Percentiles rank a stretch among this genome's conserved stretches.
phyloP scores from a whole-genome alignment of 192 early-diverging fungal species.

The Phlyctochytrium planicorne region DNA sequence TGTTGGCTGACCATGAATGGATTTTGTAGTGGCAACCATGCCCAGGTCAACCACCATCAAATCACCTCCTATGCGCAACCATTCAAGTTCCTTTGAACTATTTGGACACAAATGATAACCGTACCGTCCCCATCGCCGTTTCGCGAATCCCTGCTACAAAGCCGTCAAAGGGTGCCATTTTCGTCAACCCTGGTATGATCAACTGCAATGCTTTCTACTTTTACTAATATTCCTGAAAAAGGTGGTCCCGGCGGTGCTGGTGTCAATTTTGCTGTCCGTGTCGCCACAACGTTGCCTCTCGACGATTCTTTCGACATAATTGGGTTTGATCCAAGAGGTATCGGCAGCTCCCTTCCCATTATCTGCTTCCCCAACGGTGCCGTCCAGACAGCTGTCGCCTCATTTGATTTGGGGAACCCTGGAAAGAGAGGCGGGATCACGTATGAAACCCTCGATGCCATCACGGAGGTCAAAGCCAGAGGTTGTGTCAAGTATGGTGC shows the following conservation, averaged over 20 bases:
- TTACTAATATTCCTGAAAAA: too few relatives aligned
- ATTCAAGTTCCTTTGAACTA: conserved; percentile 34
- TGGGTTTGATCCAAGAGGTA: conserved; percentile 45
- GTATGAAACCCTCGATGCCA: background rate
- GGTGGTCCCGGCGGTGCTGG: too few relatives aligned
- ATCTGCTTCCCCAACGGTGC: conserved; percentile 2
- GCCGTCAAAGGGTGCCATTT: conserved; percentile 8
- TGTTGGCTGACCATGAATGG: too few relatives aligned
- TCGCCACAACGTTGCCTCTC: too few relatives aligned
- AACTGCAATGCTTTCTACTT: background rate
- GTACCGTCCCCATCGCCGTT: conserved; percentile 21
- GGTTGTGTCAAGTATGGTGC: conserved; percentile 31
- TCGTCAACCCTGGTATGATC: conserved; percentile 32
- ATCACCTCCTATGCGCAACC: too few relatives aligned
- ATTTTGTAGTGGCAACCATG: too few relatives aligned
- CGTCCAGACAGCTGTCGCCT: conserved; percentile 1
- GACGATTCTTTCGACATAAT: conserved; percentile 38
- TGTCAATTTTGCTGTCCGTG: too few relatives aligned
- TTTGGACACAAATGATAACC: background rate
- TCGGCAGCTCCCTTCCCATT: conserved; percentile 23
- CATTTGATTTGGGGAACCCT: background rate
- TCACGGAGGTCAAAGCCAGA: conserved; percentile 8
- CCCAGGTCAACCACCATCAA: too few relatives aligned
- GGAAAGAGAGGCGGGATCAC: background rate
- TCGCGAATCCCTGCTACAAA: conserved; percentile 13